phyloP scores from a whole-genome alignment of 352 stramenopile species.

The Phytopythium sindhum region DNA sequence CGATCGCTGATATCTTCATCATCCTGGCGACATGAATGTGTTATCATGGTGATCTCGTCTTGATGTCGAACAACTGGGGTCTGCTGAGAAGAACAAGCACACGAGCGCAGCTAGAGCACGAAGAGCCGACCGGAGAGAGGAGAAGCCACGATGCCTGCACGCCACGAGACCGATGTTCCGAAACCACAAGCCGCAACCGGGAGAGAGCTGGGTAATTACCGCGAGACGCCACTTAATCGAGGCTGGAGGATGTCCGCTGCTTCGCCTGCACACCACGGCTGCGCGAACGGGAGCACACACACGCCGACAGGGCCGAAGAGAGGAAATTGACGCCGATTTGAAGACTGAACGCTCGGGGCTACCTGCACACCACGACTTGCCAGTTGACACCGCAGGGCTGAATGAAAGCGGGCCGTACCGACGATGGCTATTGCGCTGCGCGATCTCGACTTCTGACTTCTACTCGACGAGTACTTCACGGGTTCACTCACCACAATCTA shows the following conservation, averaged over 20 bases:
- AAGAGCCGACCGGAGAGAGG: neutral
- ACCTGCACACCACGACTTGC: neutral
- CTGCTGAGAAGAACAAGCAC: neutral
- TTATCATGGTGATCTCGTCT: too few relatives aligned
- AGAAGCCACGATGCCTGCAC: neutral
- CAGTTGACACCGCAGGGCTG: neutral
- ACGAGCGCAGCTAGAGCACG: neutral
- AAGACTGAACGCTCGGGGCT: neutral
- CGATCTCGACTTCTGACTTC: neutral
- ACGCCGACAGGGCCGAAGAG: neutral
- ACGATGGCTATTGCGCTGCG: neutral
- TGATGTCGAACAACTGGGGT: too few relatives aligned
- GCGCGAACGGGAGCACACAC: neutral
- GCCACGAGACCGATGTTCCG: neutral
- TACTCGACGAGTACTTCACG: too few relatives aligned
- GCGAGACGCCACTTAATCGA: neutral
- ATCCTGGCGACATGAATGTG: too few relatives aligned
- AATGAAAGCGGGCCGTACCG: neutral
- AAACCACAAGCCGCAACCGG: neutral
- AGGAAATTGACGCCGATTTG: neutral
- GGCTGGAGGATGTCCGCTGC: neutral
- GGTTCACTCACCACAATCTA: neutral
- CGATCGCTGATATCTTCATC: neutral
- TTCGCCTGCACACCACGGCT: neutral
- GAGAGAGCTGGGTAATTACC: neutral